Conservation (phyloP, 768 basidiomycete genomes). For the Leucocoprinus birnbaumii region DNA sequence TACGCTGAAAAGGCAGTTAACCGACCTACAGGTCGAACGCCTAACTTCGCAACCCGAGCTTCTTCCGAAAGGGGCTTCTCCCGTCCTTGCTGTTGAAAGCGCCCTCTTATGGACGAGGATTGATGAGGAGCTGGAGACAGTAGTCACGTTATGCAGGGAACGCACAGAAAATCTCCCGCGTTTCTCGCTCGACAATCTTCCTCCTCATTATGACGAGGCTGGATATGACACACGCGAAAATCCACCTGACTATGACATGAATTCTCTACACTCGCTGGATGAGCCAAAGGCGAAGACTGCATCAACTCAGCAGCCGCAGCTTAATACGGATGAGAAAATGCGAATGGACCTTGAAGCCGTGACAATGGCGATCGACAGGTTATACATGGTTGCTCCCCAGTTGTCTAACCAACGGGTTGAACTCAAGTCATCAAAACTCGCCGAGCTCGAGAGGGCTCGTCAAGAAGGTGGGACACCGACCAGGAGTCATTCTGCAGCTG, state of each 20-base stretch:
- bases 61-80: slow-evolving; percentile 35
- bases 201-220: slow-evolving; percentile 46
- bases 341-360: slow-evolving; percentile 82
- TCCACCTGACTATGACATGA: slow-evolving; percentile 53
- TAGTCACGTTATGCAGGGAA: slow-evolving; percentile 64
- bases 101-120: slow-evolving; percentile 74
- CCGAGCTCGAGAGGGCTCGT: slow-evolving; percentile 73
- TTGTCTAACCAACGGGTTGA: slow-evolving; percentile 93
- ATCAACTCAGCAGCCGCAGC: slow-evolving; percentile 21
- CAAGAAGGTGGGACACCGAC: slow-evolving; percentile 31
- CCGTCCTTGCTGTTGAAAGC: slow-evolving; percentile 51
- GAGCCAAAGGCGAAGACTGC: slow-evolving; percentile 27
- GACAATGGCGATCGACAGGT: slow-evolving; percentile 83
- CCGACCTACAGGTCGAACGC: slow-evolving; percentile 61
- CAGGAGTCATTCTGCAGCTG: neutral
- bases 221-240: slow-evolving; percentile 26
- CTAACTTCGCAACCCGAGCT: slow-evolving; percentile 38
- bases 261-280: slow-evolving; percentile 34
- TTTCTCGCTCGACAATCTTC: slow-evolving; percentile 32
- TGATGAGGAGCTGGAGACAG: slow-evolving; percentile 68
- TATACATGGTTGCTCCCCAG: slow-evolving; percentile 86
- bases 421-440: slow-evolving; percentile 68
- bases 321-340: slow-evolving; percentile 69
- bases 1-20: slow-evolving; percentile 64
- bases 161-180: slow-evolving; percentile 39